Evolutionary conservation across 1,284 basidiomycete species (phyloP).

Genomic region (Ceratobasidium sp.): DNA sequence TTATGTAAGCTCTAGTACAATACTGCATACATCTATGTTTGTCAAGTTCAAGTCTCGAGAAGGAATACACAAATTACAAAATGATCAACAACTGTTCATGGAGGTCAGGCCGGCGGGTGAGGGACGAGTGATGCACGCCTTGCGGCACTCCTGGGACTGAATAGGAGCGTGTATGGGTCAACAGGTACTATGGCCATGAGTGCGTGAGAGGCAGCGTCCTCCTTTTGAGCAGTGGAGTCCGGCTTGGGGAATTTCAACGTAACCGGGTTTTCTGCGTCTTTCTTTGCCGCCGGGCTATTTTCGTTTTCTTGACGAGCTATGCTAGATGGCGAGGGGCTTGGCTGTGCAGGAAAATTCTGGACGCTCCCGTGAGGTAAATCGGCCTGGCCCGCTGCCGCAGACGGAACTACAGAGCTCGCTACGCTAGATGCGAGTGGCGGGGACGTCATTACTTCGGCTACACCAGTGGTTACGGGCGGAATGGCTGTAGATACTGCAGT

Average conservation of each 20-base stretch:
- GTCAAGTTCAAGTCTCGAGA: background rate
- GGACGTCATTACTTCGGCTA: background rate
- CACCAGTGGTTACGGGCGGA: background rate
- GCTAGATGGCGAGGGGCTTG: background rate
- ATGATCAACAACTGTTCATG: slow-evolving; percentile 1
- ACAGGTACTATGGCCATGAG: slow-evolving; percentile 6
- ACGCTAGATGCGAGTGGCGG: background rate
- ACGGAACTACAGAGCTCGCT: background rate
- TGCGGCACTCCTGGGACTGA: background rate
- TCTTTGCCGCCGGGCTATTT: background rate
- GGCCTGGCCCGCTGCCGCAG: background rate
- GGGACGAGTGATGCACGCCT: background rate
- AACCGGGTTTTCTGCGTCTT: background rate
- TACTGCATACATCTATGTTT: background rate
- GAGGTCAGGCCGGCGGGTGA: slow-evolving; percentile 1
- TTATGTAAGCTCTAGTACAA: no score
- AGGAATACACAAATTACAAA: slow-evolving; percentile 5
- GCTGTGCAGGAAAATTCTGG: background rate
- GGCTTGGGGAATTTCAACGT: background rate
- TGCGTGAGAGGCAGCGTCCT: background rate
- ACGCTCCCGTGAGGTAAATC: background rate
- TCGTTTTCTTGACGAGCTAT: background rate
- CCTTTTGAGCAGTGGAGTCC: background rate
- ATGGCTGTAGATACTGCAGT: background rate
- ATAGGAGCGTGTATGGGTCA: slow-evolving; percentile 35